Base-by-base conservation (phyloP, 805 yeast species). In the Yamadazyma tumulicola region DNA sequence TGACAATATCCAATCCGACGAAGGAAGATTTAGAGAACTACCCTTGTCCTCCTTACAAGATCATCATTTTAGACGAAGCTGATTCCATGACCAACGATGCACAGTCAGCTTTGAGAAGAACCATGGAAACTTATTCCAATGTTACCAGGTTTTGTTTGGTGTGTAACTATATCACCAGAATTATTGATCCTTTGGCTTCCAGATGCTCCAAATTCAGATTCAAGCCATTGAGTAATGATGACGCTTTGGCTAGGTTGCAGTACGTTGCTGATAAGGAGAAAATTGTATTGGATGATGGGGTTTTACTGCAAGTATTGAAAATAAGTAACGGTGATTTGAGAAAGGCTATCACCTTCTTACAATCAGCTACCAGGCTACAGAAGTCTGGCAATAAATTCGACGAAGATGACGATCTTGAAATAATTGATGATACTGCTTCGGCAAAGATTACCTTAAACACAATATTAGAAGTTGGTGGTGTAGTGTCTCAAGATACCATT, bases 41-140 rank as follows among this genome's bases (percentile, higher is more conserved):
- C 61, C 96, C 97, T 2, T 91, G 97, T 54, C 97, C 98, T 1
- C 97, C 97, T 4, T 93, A 85, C 61, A 93, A 93, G 56, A 78
- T 93, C 49, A 83, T 93, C 44, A 85, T 93, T 27, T 63, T 93
- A 35, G 97, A 89, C 64, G 97, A 89, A 59, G 97, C 97, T 1
- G 97, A 93, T 58, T 86, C 96, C 9, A 93, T 93, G 97, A 93
- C 98, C 7, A 75, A 86, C 27, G 97, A 87, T 49, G 98, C 98
- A 0, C 98, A 93, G 55, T 77, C 88, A 36, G 98, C 98, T 1
- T 69, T 93, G 44, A 77, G 98, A 64, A 75, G 98, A 59, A 44
- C 48, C 11, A 85, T 85, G 89, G 96, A 87, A 54, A 85, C 81
- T 3, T 89, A 85, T 59, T 84, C 97, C 1, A 74, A 77, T 25